phyloP scores from a whole-genome alignment of 2,329 filamentous ascomycete genomes.

The Aspergillus candidus region DNA sequence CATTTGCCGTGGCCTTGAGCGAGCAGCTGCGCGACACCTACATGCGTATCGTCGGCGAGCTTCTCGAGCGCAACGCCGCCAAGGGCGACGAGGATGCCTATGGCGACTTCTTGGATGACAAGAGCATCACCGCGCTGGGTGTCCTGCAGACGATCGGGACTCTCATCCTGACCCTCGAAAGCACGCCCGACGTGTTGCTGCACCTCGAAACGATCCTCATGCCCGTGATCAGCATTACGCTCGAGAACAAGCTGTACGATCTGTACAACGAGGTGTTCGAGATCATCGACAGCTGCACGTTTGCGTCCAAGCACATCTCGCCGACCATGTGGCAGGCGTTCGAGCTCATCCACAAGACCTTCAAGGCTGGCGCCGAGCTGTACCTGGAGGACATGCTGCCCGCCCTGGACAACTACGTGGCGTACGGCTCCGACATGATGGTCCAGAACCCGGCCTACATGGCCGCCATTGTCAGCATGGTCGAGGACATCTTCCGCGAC shows the following conservation, averaged over 20 bases:
- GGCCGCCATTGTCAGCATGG: constrained; percentile 85
- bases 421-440: constrained; percentile 77
- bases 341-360: constrained; percentile 90
- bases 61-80: constrained; percentile 76
- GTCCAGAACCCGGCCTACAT: constrained; percentile 80
- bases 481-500: constrained; percentile 88
- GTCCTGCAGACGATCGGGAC: constrained; percentile 97
- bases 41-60: constrained; percentile 82
- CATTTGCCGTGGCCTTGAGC: constrained; percentile 91
- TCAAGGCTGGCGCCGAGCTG: constrained; percentile 93
- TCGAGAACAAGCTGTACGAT: constrained; percentile 97
- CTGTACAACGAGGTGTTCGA: constrained; percentile 98
- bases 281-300: constrained; percentile 98
- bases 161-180: constrained; percentile 91
- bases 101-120: constrained; percentile 91
- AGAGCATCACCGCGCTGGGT: constrained; percentile 94
- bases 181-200: constrained; percentile 87
- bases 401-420: constrained; percentile 94
- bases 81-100: constrained; percentile 72
- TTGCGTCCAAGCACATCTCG: constrained; percentile 91
- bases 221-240: constrained; percentile 91
- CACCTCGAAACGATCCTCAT: constrained; percentile 94
- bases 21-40: constrained; percentile 96
- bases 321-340: constrained; percentile 98
- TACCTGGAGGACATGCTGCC: constrained; percentile 99